Base-by-base conservation (phyloP, 768 basidiomycete species). In the Kwoniella sp. region DNA sequence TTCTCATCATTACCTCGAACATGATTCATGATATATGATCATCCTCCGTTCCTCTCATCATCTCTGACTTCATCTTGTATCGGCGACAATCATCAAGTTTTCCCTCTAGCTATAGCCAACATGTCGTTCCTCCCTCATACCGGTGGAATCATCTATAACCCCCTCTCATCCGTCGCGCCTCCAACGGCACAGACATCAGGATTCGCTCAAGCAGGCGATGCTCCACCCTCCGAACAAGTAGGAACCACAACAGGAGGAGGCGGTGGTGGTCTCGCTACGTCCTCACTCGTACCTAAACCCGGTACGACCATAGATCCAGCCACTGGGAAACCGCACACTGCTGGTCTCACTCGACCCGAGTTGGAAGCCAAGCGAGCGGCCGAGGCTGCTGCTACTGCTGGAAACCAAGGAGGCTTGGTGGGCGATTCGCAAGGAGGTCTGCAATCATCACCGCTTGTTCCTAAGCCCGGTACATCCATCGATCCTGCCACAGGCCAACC, bases 311-410 rank as follows among this genome's bases (percentile, higher is more conserved):
- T 73, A 44, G 61, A 76, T 46, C 66, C 74, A 4, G 58, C 53
- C 8, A 76, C 74, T 17, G 74, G 74, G n/a, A 63, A 65, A 54
- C 72, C 67, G 10, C 69, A 72, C 58, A 62, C 65, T 1, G 73
- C 71, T 21, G 73, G 73, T 21, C 25, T 77, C 4, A 74, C 76
- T 29, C 56, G 69, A 22, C 71, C 68, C 3, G 72, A 77, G 51
- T 56, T 77, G 13, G 68, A 70, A 37, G 69, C 65, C 13, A 70
- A 64, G 44, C 65, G 58, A 62, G 72, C 74, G 1, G 67, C 60
- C 4, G 55, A 65, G 50, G 59, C 55, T 7, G 72, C 72, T 4
- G 67, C 60, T 1, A 51, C 60, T 47, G 59, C 50, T 1, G 40
- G 44, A 17, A 29, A 48, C 33, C n/a, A 25, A 36, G 48, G 24